Evolutionary conservation across 2,329 filamentous ascomycete genomes (phyloP), one percentile per base, ranked within the genome.

Genomic region (Venturia aucupariae): DNA sequence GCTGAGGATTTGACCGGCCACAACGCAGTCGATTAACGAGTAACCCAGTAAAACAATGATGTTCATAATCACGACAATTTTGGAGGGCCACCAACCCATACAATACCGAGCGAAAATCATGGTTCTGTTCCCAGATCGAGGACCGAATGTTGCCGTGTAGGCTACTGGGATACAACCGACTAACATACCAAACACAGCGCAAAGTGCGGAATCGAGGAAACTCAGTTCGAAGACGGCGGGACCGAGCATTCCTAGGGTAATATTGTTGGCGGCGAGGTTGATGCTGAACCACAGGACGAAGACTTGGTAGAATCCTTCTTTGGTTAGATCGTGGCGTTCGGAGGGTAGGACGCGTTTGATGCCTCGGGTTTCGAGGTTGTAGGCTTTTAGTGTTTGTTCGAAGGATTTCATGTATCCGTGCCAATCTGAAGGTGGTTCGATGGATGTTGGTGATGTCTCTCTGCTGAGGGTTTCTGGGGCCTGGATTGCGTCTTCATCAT

Each of bases 21-120:
- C 78, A 79, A 82, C 11, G 86, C 82, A 84, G 71, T 86, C 83
- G 66, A 89, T 84, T 71, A 88, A 75, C 22, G 79, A 77, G 68
- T 87, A 88, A 10, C 85, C 85, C 2, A 87, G 76, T 70, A 87
- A 77, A 27, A 86, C 81, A 55, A 88, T 80, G 59, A 88, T 76
- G 69, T 87, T 87, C 65, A 88, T 75, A 27, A 87, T 69, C 17
- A 86, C 84, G 41, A 86, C 80, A 8, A 88, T 72, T 72, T 87
- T 87, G 62, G 82, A 82, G 0, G 85, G 85, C 78, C 82, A 87
- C 82, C 83, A 87, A 7, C 85, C 85, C 81, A 87, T 86, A 22
- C 81, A 76, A 69, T 85, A 87, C 15, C 84, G 78, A 4, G 83
- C 80, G 68, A 85, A 80, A 35, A 84, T 81, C 82, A 87, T 81